A percentile compares a stretch with the other conserved stretches of the same genome.
Conservation (phyloP, 179 eudicot genomes). For the Amaranthus tricolor region DNA sequence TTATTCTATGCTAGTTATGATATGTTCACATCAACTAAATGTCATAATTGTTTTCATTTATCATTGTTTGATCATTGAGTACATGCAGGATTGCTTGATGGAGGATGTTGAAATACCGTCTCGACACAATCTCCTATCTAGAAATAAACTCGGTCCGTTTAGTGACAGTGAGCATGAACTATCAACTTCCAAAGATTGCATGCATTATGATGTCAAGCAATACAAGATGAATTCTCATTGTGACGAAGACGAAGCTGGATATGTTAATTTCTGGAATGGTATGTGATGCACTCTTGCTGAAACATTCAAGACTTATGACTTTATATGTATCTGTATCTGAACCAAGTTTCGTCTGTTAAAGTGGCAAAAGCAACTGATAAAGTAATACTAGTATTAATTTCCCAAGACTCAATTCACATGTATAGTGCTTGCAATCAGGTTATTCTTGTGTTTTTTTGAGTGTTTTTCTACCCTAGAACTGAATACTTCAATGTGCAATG, state of each 20-base stretch:
- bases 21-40: neutral
- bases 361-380: neutral
- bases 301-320: neutral
- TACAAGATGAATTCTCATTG: slow-evolving; percentile 25
- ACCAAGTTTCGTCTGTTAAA: neutral
- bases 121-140: slow-evolving; percentile 28
- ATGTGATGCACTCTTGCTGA: slow-evolving; percentile 11
- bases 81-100: slow-evolving; percentile 31
- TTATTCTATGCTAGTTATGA: neutral
- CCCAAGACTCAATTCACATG: neutral
- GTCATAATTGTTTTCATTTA: neutral
- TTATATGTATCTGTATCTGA: neutral
- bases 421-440: slow-evolving; percentile 8
- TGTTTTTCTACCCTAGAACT: neutral
- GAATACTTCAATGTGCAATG: neutral
- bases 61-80: slow-evolving; percentile 7
- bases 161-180: slow-evolving; percentile 24
- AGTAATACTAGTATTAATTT: neutral
- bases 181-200: slow-evolving; percentile 21
- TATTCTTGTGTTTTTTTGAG: neutral
- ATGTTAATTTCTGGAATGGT: slow-evolving; percentile 49
- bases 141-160: slow-evolving; percentile 27
- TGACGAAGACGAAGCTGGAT: slow-evolving; percentile 43
- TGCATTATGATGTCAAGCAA: slow-evolving; percentile 23
- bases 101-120: slow-evolving; percentile 36